Conservation (phyloP, 306 rosid genomes). For the Gleditsia sinensis region DNA sequence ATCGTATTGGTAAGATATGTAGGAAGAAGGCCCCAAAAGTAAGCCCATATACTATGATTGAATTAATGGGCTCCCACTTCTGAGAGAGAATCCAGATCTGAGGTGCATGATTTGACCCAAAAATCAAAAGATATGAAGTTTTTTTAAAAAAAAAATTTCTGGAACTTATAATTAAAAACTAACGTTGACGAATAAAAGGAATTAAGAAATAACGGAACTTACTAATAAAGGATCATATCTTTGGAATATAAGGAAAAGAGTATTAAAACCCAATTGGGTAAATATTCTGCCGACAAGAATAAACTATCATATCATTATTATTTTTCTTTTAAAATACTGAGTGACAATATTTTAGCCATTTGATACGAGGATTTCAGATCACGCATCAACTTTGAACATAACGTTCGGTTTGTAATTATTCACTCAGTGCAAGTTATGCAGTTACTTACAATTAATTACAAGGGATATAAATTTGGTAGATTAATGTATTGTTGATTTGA, state of each 20-base stretch:
- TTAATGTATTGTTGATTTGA: neutral
- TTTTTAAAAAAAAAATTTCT: too few relatives aligned
- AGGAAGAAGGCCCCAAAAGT: too few relatives aligned
- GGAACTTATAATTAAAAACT: too few relatives aligned
- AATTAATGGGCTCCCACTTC: too few relatives aligned
- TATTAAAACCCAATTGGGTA: neutral
- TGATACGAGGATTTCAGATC: neutral
- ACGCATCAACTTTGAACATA: neutral
- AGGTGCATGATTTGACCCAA: too few relatives aligned
- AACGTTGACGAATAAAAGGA: neutral
- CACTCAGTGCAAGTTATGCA: neutral
- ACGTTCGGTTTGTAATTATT: neutral
- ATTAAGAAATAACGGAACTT: neutral
- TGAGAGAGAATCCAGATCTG: too few relatives aligned
- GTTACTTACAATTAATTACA: neutral
- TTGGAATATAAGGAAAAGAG: neutral
- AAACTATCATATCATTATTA: too few relatives aligned
- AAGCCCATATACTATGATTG: too few relatives aligned
- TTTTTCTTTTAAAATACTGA: neutral
- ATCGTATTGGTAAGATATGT: too few relatives aligned
- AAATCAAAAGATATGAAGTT: too few relatives aligned
- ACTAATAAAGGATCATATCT: neutral
- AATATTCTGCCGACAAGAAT: neutral
- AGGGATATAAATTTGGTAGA: neutral
- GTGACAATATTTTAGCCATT: neutral